A percentile compares a stretch with the other conserved stretches of the same genome.
These are phyloP conservation scores for Discostella stelligeroides DNA, from an alignment of 108 stramenopile species.

Conservation along the genomic window DNA sequence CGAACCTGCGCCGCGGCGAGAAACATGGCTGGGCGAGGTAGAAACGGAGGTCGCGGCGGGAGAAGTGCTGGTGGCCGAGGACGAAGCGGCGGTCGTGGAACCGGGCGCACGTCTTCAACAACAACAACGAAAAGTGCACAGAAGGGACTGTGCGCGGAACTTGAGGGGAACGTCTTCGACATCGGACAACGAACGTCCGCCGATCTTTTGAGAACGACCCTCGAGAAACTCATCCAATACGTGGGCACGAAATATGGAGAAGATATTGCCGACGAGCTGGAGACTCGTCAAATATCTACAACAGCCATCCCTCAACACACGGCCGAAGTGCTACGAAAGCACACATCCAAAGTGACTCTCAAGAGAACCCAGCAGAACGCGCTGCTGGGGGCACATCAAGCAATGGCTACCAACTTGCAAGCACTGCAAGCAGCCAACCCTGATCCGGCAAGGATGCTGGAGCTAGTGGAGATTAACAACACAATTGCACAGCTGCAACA, in stretches of 20 bases:
- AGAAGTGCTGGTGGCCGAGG: no score
- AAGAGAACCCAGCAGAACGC: constrained; percentile 2
- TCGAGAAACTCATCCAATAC: constrained; percentile 12
- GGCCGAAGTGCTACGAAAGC: background rate
- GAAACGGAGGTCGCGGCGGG: no score
- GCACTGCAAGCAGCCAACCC: background rate
- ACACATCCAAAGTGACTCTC: constrained; percentile 6
- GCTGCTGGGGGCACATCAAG: background rate
- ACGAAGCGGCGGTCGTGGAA: no score
- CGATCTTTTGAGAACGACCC: no score
- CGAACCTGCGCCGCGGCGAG: no score
- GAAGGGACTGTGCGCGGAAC: no score
- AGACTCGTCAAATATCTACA: constrained; percentile 9
- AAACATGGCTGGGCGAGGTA: no score
- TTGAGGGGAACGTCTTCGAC: no score
- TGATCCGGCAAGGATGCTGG: background rate
- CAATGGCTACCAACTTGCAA: background rate
- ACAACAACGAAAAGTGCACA: no score
- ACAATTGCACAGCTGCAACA: no score
- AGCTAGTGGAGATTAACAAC: constrained; percentile 10
- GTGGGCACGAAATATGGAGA: no score
- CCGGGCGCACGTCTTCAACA: constrained; percentile 10
- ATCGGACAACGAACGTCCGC: no score
- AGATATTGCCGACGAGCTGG: constrained; percentile 16
- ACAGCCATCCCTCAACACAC: background rate